phyloP scores from a whole-genome alignment of 2,329 filamentous ascomycete genomes.

The Venturiaceae sp. region DNA sequence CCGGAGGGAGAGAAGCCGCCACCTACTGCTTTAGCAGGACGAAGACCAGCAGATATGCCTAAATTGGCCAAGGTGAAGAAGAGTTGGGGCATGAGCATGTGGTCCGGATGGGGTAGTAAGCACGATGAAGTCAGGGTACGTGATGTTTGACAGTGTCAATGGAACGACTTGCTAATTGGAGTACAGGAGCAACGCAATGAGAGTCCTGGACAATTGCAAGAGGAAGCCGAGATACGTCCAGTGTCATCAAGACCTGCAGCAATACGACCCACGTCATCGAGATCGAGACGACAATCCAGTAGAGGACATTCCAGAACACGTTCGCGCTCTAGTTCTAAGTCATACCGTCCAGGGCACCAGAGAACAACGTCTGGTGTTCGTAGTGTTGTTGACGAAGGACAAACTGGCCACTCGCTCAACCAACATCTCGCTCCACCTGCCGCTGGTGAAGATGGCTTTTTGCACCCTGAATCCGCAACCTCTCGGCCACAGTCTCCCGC shows the following conservation, averaged over 20 bases:
- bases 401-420: slow-evolving; percentile 24
- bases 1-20: slow-evolving; percentile 64
- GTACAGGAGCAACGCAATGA: slow-evolving; percentile 16
- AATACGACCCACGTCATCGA: slow-evolving; percentile 10
- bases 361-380: slow-evolving; percentile 33
- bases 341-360: slow-evolving; percentile 12
- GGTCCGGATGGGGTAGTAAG: slow-evolving; percentile 81
- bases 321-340: not conserved
- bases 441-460: slow-evolving; percentile 11
- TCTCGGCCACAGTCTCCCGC: slow-evolving; percentile 13
- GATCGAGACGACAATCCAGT: slow-evolving; percentile 8
- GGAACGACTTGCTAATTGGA: not conserved
- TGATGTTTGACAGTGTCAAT: not conserved
- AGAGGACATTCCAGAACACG: slow-evolving; percentile 20
- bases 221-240: slow-evolving; percentile 18
- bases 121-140: slow-evolving; percentile 69
- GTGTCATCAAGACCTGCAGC: slow-evolving; percentile 6
- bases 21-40: slow-evolving; percentile 69
- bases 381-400: slow-evolving; percentile 43
- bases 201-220: slow-evolving; percentile 4
- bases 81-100: slow-evolving; percentile 70
- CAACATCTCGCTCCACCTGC: not conserved
- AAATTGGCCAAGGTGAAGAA: slow-evolving; percentile 47
- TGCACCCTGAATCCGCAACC: slow-evolving; percentile 15
- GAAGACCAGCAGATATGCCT: slow-evolving; percentile 37